Percentiles rank a stretch among this genome's conserved stretches.
Evolutionary conservation across 1,139 yeast species (phyloP).

Genomic region (Candida tropicalis): DNA sequence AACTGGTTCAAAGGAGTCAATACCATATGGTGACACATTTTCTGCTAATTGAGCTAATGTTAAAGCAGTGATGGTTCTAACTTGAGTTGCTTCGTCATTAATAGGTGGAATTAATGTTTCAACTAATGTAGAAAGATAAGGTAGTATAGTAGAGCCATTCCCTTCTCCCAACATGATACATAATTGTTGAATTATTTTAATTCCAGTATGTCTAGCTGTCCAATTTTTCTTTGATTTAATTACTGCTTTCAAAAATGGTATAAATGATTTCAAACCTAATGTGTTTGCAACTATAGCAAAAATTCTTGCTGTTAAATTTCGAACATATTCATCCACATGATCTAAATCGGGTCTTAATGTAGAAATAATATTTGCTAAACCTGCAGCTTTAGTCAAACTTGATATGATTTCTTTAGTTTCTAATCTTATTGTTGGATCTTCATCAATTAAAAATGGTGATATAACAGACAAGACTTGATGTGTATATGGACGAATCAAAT

Average conservation of each 20-base stretch:
- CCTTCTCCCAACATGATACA: conserved; percentile 73
- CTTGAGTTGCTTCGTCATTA: conserved; percentile 70
- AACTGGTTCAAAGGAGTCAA: conserved; percentile 73
- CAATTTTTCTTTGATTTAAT: conserved; percentile 78
- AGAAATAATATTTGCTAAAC: conserved; percentile 75
- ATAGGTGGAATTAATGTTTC: conserved; percentile 61
- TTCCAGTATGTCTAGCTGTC: conserved; percentile 89
- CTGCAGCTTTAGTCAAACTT: conserved; percentile 77
- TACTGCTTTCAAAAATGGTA: conserved; percentile 85
- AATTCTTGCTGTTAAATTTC: conserved; percentile 77
- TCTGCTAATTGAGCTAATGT: conserved; percentile 81
- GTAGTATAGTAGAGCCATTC: conserved; percentile 56
- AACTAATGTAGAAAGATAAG: conserved; percentile 68
- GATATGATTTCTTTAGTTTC: conserved; percentile 84
- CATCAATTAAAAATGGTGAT: conserved; percentile 80
- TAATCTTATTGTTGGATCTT: conserved; percentile 67
- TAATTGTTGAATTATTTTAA: conserved; percentile 75
- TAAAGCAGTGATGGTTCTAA: conserved; percentile 69
- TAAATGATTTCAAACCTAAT: conserved; percentile 66
- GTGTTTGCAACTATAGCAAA: conserved; percentile 87
- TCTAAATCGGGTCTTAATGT: conserved; percentile 82
- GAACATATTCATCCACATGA: conserved; percentile 76
- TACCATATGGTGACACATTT: conserved; percentile 87
- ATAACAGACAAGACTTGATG: conserved; percentile 72
- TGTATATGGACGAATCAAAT: conserved; percentile 69